Percentiles rank a stretch among this genome's conserved stretches.
These are phyloP conservation scores for Brassica carinata DNA, from an alignment of 345 rosid species.

Conservation along the genomic window DNA sequence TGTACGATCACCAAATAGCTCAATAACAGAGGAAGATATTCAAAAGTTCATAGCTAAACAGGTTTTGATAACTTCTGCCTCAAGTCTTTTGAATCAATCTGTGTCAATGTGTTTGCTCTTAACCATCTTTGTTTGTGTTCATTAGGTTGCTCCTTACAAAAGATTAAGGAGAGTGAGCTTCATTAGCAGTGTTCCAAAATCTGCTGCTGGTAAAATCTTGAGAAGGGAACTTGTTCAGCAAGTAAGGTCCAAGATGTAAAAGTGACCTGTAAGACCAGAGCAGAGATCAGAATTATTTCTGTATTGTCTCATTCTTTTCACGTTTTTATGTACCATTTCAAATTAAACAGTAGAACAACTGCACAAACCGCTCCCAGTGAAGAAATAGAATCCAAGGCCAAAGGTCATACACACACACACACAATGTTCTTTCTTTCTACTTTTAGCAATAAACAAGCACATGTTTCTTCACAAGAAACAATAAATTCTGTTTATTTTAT, in stretches of 20 bases:
- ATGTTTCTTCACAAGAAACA: no score
- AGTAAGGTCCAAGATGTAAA: constrained; percentile 65
- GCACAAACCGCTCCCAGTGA: neutral
- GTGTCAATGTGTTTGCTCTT: neutral
- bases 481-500: no score
- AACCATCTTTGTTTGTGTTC: neutral
- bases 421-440: neutral
- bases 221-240: constrained; percentile 72
- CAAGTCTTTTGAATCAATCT: constrained; percentile 5
- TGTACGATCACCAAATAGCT: constrained; percentile 64
- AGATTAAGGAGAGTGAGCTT: constrained; percentile 70
- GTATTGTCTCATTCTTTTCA: neutral
- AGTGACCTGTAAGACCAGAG: no score
- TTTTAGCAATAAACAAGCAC: neutral
- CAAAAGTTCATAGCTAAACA: constrained; percentile 72
- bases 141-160: constrained; percentile 91
- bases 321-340: neutral
- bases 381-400: neutral
- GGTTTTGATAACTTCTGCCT: constrained; percentile 42
- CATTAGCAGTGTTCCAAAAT: constrained; percentile 65
- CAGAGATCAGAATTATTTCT: neutral
- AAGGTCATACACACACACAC: neutral
- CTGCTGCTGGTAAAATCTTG: constrained; percentile 83
- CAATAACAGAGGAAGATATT: constrained; percentile 66
- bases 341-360: neutral